These are phyloP conservation scores for Bidens hawaiensis DNA, from an alignment of 140 eudicot species.

Conservation along the genomic window DNA sequence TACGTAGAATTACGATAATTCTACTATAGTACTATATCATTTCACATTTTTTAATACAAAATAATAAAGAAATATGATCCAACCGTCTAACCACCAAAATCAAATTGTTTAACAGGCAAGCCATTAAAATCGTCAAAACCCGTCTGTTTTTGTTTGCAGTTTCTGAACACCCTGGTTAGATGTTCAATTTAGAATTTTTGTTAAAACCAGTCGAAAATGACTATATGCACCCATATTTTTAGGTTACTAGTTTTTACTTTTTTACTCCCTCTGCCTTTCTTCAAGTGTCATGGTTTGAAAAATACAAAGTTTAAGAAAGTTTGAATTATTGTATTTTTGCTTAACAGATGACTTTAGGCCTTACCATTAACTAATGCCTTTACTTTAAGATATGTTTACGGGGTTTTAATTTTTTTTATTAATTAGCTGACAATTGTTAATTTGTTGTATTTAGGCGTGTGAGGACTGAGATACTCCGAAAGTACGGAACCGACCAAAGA, in stretches of 20 bases:
- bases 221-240: not conserved
- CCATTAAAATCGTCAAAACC: not conserved
- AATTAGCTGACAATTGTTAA: not conserved
- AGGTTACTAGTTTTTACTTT: not conserved
- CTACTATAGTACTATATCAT: too few species aligned
- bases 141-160: not conserved
- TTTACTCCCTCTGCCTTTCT: too few species aligned
- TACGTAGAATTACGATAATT: too few species aligned
- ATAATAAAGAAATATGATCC: not conserved
- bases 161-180: not conserved
- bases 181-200: too few species aligned
- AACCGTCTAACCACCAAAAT: not conserved
- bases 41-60: too few species aligned
- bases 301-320: too few species aligned
- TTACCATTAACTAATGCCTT: too few species aligned
- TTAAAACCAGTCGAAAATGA: not conserved
- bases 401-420: not conserved
- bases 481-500: slow-evolving; percentile 57
- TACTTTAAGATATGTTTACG: not conserved
- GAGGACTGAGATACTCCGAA: slow-evolving; percentile 57
- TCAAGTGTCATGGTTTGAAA: too few species aligned
- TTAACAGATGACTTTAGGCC: too few species aligned
- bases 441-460: slow-evolving; percentile 47
- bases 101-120: not conserved
- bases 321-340: too few species aligned